These are phyloP conservation scores for grape (Vitis vinifera) DNA, from an alignment of 164 flowering plant species.

Conservation along the genomic window DNA sequence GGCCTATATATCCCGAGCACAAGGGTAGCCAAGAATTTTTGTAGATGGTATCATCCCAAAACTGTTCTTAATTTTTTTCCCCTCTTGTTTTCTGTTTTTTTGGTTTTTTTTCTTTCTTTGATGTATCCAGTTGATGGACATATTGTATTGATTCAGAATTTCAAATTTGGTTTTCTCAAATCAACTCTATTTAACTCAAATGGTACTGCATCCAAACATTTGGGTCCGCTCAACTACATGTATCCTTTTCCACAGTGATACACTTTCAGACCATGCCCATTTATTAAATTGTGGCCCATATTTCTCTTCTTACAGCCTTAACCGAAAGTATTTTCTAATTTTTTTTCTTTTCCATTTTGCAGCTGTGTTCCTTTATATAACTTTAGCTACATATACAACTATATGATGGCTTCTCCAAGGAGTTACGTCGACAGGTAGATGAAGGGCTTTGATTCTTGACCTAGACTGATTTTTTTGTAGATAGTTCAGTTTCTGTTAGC, in stretches of 20 bases:
- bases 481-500: background rate
- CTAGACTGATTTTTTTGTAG: background rate
- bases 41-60: too few species aligned
- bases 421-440: slow-evolving; percentile 96
- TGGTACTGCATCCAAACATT: background rate
- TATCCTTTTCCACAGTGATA: background rate
- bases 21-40: too few species aligned
- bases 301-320: background rate
- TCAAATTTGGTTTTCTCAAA: background rate
- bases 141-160: background rate
- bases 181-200: background rate
- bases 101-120: background rate
- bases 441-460: slow-evolving; percentile 12
- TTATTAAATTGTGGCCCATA: background rate
- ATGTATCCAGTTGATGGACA: background rate
- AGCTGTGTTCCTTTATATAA: slow-evolving; percentile 95
- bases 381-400: slow-evolving; percentile 82
- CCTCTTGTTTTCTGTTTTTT: too few species aligned
- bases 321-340: background rate
- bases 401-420: slow-evolving; percentile 73
- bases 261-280: background rate
- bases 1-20: too few species aligned
- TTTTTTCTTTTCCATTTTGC: slow-evolving; percentile 29
- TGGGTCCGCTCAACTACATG: background rate
- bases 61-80: too few species aligned